Percentiles rank a stretch among this genome's conserved stretches.
Evolutionary conservation across 108 stramenopile species (phyloP).

Genomic region (Fistulifera solaris): DNA sequence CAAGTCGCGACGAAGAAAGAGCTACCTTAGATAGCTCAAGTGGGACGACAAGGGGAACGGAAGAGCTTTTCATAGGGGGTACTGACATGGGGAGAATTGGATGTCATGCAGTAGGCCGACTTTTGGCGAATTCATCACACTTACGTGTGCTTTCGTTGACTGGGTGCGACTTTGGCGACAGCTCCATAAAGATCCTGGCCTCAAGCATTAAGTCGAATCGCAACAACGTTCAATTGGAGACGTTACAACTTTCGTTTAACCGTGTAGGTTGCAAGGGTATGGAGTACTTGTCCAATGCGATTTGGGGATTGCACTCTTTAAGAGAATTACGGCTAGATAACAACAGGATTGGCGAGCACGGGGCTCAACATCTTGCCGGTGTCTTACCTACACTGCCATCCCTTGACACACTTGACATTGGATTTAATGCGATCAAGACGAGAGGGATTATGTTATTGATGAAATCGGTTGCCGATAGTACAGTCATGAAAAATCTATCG

Average conservation of each 20-base stretch:
- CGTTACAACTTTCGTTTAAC: constrained; percentile 73
- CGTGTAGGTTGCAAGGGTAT: constrained; percentile 62
- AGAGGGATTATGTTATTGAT: constrained; percentile 65
- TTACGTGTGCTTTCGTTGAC: constrained; percentile 60
- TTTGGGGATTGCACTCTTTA: constrained; percentile 70
- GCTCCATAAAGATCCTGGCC: constrained; percentile 44
- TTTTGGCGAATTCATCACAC: constrained; percentile 37
- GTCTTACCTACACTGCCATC: constrained; percentile 45
- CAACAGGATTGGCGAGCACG: constrained; percentile 72
- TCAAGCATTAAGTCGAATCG: constrained; percentile 53
- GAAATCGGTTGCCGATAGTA: constrained; percentile 66
- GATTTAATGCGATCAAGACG: constrained; percentile 67
- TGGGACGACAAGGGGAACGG: constrained; percentile 24
- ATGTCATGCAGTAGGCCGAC: constrained; percentile 55
- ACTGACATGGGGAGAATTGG: constrained; percentile 55
- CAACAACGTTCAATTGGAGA: constrained; percentile 49
- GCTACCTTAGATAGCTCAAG: background rate
- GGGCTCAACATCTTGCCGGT: constrained; percentile 64
- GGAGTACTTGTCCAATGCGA: constrained; percentile 63
- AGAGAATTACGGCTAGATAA: constrained; percentile 76
- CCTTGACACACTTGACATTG: constrained; percentile 61
- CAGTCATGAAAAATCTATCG: constrained; percentile 39
- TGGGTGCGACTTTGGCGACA: constrained; percentile 62
- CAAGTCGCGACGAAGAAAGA: background rate
- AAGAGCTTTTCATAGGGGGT: constrained; percentile 74